Evolutionary conservation across 2,329 filamentous ascomycete species (phyloP).

Genomic region (Leptographium lundbergii): DNA sequence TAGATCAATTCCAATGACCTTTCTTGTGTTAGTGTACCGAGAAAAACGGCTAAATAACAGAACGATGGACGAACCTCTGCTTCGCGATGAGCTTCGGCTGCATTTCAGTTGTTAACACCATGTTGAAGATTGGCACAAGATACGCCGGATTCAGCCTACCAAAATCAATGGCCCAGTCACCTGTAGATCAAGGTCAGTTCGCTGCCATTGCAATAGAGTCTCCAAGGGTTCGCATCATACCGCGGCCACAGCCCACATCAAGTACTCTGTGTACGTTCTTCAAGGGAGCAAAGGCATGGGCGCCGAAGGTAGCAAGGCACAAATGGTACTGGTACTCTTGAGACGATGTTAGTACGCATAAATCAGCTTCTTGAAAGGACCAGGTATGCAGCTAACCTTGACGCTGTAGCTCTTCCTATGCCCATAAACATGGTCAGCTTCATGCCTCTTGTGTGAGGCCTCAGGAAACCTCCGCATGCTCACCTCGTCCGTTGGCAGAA

Average conservation of each 20-base stretch:
- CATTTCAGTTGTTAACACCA: background rate
- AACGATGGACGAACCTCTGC: slow-evolving; percentile 10
- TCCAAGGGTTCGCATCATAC: slow-evolving; percentile 13
- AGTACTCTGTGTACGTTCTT: slow-evolving; percentile 26
- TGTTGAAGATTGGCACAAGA: background rate
- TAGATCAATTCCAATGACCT: slow-evolving; percentile 17
- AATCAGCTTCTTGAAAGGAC: background rate
- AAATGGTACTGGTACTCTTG: slow-evolving; percentile 22
- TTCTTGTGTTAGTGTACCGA: background rate
- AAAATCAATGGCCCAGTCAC: slow-evolving; percentile 18
- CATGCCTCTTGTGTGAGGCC: background rate
- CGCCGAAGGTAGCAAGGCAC: slow-evolving; percentile 29
- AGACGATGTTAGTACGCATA: background rate
- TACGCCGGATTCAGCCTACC: slow-evolving; percentile 9
- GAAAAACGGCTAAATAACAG: background rate
- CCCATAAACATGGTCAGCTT: too few species aligned
- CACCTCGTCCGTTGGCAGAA: slow-evolving; percentile 25
- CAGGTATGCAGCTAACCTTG: slow-evolving; percentile 13
- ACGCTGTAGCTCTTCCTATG: slow-evolving; percentile 22
- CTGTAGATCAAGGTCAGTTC: slow-evolving; percentile 3
- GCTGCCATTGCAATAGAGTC: background rate
- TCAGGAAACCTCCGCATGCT: background rate
- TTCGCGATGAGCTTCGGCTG: slow-evolving; percentile 16
- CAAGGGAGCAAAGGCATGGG: slow-evolving; percentile 31
- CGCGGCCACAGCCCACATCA: slow-evolving; percentile 39